Conservation (phyloP, 2,329 filamentous ascomycete genomes). For the Nemania serpens region DNA sequence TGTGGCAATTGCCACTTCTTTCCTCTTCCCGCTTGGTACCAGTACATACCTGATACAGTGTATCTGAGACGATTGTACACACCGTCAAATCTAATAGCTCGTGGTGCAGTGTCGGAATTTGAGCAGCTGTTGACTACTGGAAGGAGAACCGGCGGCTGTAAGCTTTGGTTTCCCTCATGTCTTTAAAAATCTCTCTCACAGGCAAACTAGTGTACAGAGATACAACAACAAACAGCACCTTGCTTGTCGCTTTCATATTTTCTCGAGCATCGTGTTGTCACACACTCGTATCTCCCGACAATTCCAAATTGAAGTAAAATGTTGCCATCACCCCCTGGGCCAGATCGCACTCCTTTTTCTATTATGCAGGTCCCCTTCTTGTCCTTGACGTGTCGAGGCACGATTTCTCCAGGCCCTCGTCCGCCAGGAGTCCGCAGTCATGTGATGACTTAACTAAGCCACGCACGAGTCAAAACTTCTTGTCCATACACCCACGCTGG, state of each 20-base stretch:
- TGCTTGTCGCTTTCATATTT: background rate
- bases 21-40: background rate
- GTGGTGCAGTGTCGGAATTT: background rate
- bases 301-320: too few species aligned
- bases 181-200: too few species aligned
- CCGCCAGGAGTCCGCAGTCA: constrained; percentile 5
- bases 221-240: background rate
- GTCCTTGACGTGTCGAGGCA: background rate
- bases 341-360: background rate
- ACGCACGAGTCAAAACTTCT: constrained; percentile 32
- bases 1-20: background rate
- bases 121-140: background rate
- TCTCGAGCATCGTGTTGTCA: background rate
- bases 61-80: background rate
- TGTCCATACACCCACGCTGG: constrained; percentile 12
- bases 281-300: background rate
- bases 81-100: too few species aligned
- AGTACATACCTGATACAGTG: background rate
- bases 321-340: too few species aligned
- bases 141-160: background rate
- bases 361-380: background rate
- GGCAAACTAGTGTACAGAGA: too few species aligned
- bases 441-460: constrained; percentile 19
- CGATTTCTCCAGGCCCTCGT: background rate
- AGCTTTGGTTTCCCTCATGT: too few species aligned